These are phyloP conservation scores for Podaxis sp. DNA, from an alignment of 768 basidiomycete species.

Conservation along the genomic window DNA sequence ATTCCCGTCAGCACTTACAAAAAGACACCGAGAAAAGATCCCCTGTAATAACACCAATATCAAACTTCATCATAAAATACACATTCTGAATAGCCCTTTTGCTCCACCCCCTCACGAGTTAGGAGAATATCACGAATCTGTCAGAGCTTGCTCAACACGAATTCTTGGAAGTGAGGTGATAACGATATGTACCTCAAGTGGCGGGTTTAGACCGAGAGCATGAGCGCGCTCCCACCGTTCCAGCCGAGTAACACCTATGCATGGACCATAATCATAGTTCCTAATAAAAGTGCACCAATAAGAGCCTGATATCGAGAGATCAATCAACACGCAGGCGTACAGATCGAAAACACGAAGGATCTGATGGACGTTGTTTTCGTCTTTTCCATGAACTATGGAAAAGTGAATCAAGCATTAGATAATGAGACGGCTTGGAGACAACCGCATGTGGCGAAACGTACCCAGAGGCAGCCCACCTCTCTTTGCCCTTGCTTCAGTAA, in stretches of 20 bases:
- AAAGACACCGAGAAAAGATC: not conserved
- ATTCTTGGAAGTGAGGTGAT: not conserved
- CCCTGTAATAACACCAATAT: not conserved
- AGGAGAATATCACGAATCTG: constrained; percentile 80
- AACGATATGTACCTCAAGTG: constrained; percentile 56
- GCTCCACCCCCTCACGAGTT: constrained; percentile 61
- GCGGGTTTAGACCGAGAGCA: constrained; percentile 77
- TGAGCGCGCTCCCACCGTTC: constrained; percentile 88
- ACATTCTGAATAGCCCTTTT: constrained; percentile 53
- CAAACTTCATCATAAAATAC: constrained; percentile 57
- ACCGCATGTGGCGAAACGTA: constrained; percentile 39
- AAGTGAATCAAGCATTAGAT: not conserved
- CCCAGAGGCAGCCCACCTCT: constrained; percentile 61
- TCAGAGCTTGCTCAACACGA: not conserved
- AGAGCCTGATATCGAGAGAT: not conserved
- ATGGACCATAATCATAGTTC: constrained; percentile 80
- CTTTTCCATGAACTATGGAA: constrained; percentile 60
- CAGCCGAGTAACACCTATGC: constrained; percentile 74
- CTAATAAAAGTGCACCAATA: constrained; percentile 33
- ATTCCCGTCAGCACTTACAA: constrained; percentile 3
- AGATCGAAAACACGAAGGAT: constrained; percentile 82
- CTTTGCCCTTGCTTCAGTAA: constrained; percentile 44
- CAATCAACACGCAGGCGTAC: constrained; percentile 34
- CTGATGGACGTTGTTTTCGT: constrained; percentile 62
- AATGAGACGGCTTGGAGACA: not conserved